Evolutionary conservation across 768 basidiomycete genomes (phyloP).

Genomic region (Jaapia argillacea): DNA sequence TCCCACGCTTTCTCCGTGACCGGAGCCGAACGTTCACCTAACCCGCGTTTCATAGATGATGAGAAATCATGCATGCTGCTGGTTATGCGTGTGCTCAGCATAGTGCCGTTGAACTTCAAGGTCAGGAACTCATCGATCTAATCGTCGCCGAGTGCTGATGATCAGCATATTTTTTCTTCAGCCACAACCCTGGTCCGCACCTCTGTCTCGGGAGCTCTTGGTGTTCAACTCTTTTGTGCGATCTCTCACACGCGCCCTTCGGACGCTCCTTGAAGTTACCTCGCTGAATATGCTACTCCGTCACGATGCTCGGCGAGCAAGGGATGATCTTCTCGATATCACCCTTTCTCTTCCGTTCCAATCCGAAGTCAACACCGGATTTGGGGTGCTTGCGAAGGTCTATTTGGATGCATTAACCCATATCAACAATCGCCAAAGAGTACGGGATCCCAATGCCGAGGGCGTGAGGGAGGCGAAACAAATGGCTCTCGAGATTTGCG

Average conservation of each 20-base stretch:
- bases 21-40: background rate
- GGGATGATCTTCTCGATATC: conserved; percentile 91
- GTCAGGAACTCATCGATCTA: conserved; percentile 29
- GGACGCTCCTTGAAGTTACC: conserved; percentile 84
- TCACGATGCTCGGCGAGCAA: conserved; percentile 72
- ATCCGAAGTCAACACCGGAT: conserved; percentile 93
- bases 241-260: conserved; percentile 80
- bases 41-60: conserved; percentile 64
- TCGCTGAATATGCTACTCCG: conserved; percentile 90
- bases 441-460: conserved; percentile 67
- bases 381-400: conserved; percentile 94
- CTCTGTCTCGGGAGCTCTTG: conserved; percentile 89
- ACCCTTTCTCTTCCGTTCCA: conserved; percentile 92
- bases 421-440: conserved; percentile 70
- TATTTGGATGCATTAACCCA: conserved; percentile 90
- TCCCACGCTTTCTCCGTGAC: conserved; percentile 11
- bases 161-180: conserved; percentile 21
- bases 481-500: conserved; percentile 84
- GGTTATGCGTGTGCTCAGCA: conserved; percentile 94
- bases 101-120: conserved; percentile 92
- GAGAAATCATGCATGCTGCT: conserved; percentile 92
- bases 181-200: conserved; percentile 91
- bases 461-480: conserved; percentile 77
- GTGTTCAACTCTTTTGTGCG: conserved; percentile 98
- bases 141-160: conserved; percentile 2